Evolutionary conservation across 371 early-diverging fungal genomes (phyloP), one percentile per base, ranked within the genome.

Genomic region (Syncephalastrum racemosum): DNA sequence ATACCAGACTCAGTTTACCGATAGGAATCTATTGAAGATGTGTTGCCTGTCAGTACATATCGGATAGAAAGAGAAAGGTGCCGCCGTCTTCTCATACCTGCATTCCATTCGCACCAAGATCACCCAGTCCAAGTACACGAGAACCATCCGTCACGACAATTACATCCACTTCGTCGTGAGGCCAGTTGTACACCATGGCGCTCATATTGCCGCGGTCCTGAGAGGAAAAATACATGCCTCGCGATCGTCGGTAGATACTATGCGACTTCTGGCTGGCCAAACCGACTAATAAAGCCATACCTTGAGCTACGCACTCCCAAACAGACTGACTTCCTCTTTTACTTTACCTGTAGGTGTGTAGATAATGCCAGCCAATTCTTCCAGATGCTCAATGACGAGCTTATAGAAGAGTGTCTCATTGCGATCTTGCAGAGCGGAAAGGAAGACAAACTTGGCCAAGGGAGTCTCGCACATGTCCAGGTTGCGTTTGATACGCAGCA

Each of bases 41-140:
- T 31, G 10, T 12, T 12, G 2, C 6, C 6, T 8, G 36, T 31
- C 36, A 31, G 36, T 12, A 31, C 12, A 1, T 8, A 10, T 2
- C 20, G 14, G 1, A 46, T 8, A 46, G 3, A 41, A 42, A n/a
- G 50, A 39, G 19, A 14, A 24, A 19, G 31, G 16, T 15, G 20
- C 16, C n/a, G n/a, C n/a, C n/a, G n/a, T 13, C 31, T 46, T 23
- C 36, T 23, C 1, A 42, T 54, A 54, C 55, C 51, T 80, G 82
- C 87, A 87, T 87, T 52, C 87, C 87, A 58, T 83, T 85, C 14
- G 82, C 83, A n/a, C 87, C 87, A 52, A 87, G 61, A 66, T 87
- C 59, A 41, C 59, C 59, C 22, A 87, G 66, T 22, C 87, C 87
- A 18, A 87, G 67, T 5, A 87, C 82, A 50, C 87, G 73, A 10